phyloP scores from a whole-genome alignment of 805 yeast genomes.

The Nakazawaea wyomingensis region DNA sequence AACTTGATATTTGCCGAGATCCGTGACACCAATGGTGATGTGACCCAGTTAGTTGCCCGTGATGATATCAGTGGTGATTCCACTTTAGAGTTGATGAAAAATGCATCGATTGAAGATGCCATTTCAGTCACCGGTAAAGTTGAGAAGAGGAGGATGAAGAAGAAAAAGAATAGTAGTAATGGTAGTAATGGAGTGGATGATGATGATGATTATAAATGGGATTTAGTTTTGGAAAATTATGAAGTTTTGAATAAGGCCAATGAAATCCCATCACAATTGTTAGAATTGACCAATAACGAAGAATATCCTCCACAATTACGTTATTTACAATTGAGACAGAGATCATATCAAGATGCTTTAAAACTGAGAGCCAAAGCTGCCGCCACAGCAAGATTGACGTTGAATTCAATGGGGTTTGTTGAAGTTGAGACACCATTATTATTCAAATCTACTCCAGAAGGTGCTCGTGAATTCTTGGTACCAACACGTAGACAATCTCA shows the following conservation, averaged over 20 bases:
- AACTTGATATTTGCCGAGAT: conserved; percentile 64
- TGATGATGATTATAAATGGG: conserved; percentile 37
- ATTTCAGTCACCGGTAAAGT: conserved; percentile 59
- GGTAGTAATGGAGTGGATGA: conserved; percentile 16
- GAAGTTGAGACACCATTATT: conserved; percentile 92
- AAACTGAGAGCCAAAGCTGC: conserved; percentile 54
- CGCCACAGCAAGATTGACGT: conserved; percentile 29
- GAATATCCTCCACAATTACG: conserved; percentile 77
- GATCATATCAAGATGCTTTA: conserved; percentile 50
- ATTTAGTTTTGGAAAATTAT: conserved; percentile 46
- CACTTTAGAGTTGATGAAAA: conserved; percentile 32
- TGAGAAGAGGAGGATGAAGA: conserved; percentile 26
- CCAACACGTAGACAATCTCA: conserved; percentile 65
- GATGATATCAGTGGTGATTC: conserved; percentile 31
- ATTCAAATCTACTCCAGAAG: conserved; percentile 96
- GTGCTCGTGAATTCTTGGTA: conserved; percentile 92
- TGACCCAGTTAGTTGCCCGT: conserved; percentile 52
- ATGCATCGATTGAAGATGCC: conserved; percentile 68
- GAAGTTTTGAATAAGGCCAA: conserved; percentile 60
- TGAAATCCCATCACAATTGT: conserved; percentile 63
- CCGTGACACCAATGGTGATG: conserved; percentile 68
- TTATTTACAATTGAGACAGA: conserved; percentile 71
- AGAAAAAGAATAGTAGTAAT: conserved; percentile 5
- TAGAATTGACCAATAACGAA: conserved; percentile 40
- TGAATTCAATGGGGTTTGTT: conserved; percentile 44